Percentiles rank a stretch among this genome's conserved stretches.
Conservation (phyloP, 139 green algal species). For the Auxenochlorella pyrenoidosa region DNA sequence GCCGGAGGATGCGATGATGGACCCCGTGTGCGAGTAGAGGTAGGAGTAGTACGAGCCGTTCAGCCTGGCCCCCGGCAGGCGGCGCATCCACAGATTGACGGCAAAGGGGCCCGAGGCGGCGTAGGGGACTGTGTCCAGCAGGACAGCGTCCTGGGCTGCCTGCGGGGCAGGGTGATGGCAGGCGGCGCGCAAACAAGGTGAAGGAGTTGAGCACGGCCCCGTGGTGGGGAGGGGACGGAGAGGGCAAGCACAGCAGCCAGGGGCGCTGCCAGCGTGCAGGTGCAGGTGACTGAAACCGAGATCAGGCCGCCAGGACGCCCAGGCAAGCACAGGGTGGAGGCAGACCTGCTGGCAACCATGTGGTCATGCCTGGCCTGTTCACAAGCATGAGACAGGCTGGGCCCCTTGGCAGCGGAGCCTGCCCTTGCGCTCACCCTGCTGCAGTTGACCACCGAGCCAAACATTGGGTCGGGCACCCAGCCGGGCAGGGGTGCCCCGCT, state of each 20-base stretch:
- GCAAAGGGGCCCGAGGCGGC: slow-evolving; percentile 58
- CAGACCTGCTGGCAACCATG: too few species aligned
- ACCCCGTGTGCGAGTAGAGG: slow-evolving; percentile 33
- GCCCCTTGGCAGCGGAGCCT: neutral
- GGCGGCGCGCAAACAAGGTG: neutral
- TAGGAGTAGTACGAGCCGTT: slow-evolving; percentile 35
- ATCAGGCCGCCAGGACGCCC: too few species aligned
- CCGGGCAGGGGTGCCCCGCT: neutral
- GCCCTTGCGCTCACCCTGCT: neutral
- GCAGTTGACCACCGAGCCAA: slow-evolving; percentile 32
- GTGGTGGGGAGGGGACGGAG: too few species aligned
- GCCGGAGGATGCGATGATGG: neutral
- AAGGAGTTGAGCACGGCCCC: too few species aligned
- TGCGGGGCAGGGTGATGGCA: neutral
- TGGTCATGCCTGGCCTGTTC: too few species aligned
- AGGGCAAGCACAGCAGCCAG: too few species aligned
- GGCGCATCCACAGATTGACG: slow-evolving; percentile 70
- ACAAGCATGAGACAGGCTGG: too few species aligned
- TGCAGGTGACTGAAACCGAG: too few species aligned
- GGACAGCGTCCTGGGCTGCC: neutral
- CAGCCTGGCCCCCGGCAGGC: slow-evolving; percentile 3
- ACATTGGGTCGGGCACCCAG: slow-evolving; percentile 28
- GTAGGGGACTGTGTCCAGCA: slow-evolving; percentile 52
- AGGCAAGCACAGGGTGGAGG: too few species aligned
- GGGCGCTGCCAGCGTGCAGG: too few species aligned